Conservation (phyloP, 805 yeast genomes). For the Ogataea methanolica region DNA sequence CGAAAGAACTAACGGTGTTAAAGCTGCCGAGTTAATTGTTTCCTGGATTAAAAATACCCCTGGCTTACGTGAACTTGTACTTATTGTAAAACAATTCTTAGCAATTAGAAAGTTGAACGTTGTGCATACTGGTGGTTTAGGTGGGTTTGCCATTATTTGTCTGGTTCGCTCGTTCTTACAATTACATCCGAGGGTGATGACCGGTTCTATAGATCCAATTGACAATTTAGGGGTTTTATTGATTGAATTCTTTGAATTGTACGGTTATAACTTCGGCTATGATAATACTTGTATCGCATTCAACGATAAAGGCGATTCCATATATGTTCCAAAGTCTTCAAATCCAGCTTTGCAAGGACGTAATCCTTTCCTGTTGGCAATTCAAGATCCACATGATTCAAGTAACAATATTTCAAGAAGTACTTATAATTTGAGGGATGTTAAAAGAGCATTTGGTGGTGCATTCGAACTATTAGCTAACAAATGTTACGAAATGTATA, state of each 20-base stretch:
- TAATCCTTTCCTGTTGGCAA: conserved; percentile 60
- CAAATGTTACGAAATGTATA: conserved; percentile 68
- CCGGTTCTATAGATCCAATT: conserved; percentile 59
- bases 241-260: conserved; percentile 88
- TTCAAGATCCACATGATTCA: conserved; percentile 86
- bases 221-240: conserved; percentile 82
- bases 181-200: conserved; percentile 72
- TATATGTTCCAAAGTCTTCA: conserved; percentile 54
- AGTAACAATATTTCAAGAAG: conserved; percentile 83
- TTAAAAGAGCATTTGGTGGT: conserved; percentile 83
- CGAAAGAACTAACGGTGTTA: conserved; percentile 77
- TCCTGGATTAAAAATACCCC: conserved; percentile 71
- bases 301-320: conserved; percentile 47
- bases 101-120: conserved; percentile 73
- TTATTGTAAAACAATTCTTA: conserved; percentile 81
- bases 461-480: conserved; percentile 76
- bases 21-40: conserved; percentile 74
- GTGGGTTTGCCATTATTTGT: conserved; percentile 92
- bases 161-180: conserved; percentile 72
- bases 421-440: conserved; percentile 71
- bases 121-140: conserved; percentile 90
- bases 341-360: conserved; percentile 37
- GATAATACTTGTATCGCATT: conserved; percentile 71
- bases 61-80: conserved; percentile 75
- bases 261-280: conserved; percentile 86